Base-by-base conservation (phyloP, 768 basidiomycete species). In the Phlebiopsis flavidoalba region DNA sequence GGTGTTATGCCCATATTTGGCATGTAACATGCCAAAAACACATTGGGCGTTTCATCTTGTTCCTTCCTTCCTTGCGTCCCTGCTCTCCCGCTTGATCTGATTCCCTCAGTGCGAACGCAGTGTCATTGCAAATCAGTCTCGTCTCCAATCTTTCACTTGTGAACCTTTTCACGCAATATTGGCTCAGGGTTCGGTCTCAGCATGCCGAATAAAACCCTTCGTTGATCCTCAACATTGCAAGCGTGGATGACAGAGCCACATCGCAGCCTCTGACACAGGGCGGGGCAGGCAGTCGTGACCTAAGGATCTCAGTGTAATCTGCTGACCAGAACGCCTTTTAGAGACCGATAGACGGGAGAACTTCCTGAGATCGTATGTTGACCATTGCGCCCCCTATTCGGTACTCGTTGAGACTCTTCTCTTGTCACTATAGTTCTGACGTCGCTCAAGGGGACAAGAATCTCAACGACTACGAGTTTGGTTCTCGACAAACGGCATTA, bases 401-500 rank as follows among this genome's bases (percentile, higher is more conserved):
- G 26, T 31, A 31, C 26, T 31, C 26, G 26, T 31, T 31, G 6
- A 31, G 26, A 31, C n/a, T n/a, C n/a, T 31, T 6, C 26, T 6
- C 17, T 31, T 35, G 8, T 15, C 3, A 14, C 21, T 17, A 7
- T 35, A 66, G 67, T 8, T 31, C 66, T 43, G 67, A 64, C 3
- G n/a, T 57, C 60, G 10, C 68, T 80, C 8, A 68, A 70, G 55
- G 26, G 76, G 76, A 2, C 63, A 60, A 19, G 77, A 79, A 66
- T 75, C 77, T 3, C 71, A 73, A 49, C 73, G 78, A 7, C 70
- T 79, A 3, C 70, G 76, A 21, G 69, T 63, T 2, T 76, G 67
- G 62, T 78, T 71, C 62, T 71, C 73, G 7, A 69, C 66, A 1
- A 69, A 74, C 19, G 63, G 66, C 57, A 71, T 80, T 73, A 65